Evolutionary conservation across 495 filamentous ascomycete species (phyloP), one percentile per base, ranked within the genome.

Genomic region (Sphaerosporella brunnea): DNA sequence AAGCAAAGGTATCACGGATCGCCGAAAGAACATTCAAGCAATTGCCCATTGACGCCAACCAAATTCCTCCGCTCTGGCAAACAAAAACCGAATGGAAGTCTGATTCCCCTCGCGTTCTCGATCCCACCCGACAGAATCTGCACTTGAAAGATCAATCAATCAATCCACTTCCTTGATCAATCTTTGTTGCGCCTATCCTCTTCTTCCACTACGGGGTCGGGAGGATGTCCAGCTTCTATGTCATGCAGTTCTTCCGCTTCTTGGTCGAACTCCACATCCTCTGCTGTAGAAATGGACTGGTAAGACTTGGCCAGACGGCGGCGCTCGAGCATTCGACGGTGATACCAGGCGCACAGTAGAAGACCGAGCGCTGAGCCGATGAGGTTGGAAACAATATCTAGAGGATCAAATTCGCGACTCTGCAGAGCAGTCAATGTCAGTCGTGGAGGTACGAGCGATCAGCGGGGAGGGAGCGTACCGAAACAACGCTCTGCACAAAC

Each of bases 261-360:
- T 36, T 43, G 24, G 21, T 50, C 51, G 2, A 44, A 25, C 19
- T 53, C 53, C 20, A 34, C 39, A 36, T 55, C 52, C 37, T 55
- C 52, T 11, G 36, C 45, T 23, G 52, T 47, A 2, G 54, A 44
- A 23, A 58, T 55, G 3, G 48, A 35, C 16, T 59, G 56, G 23
- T 59, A 59, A 5, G 45, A 47, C 51, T 79, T 81, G 36, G 75
- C 75, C 58, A 76, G 66, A 39, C 92, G 73, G 56, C 84, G 84
- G 42, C 90, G 70, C 59, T 95, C 86, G 40, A 97, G 68, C 92
- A 96, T 96, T 34, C 90, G 75, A 50, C 80, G 80, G 64, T 97
- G 90, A 52, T 96, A 97, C 79, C 82, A 85, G 47, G 74, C 76
- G 57, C 82, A 87, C 23, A 93, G 57, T 4, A 71, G 77, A 36